Evolutionary conservation across 306 rosid species (phyloP), one percentile per base, ranked within the genome.

Genomic region (Inga oerstediana): DNA sequence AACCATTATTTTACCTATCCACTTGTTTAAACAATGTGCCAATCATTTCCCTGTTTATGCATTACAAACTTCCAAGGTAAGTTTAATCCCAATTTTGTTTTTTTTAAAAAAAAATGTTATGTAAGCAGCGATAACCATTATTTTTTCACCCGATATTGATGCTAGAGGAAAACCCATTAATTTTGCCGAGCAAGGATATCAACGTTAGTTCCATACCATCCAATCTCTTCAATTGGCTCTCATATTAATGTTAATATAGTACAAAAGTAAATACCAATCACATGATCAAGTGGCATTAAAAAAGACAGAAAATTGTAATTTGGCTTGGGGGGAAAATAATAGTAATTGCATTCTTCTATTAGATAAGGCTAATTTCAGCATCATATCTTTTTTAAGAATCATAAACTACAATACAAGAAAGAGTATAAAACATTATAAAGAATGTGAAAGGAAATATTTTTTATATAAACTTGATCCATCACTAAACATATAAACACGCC

Each of bases 51-150:
- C 41, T 30, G 8, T 62, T 27, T 56, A 70, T 70, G 39, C 65
- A 44, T 30, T 48, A 59, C 86, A 83, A 84, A 86, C 85, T 88
- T 88, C 73, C 80, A 82, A 79, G 61, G 67, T 64, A 85, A 88
- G 86, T 78, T 85, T 83, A 76, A 30, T 64, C 69, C 69, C 69
- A 24, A 11, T 13, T 12, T 27, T 27, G 30, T 27, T 64, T 14
- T 22, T 0, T 0, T 2, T 4, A 22, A n/a, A n/a, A 66, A 52
- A 84, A 78, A 81, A 81, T 45, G 80, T 78, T 19, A 72, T 64
- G 59, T 59, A 27, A 64, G 61, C 44, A 72, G 46, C 79, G 22
- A 14, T 39, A 35, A 27, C 30, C 35, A 66, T 69, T 58, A 10
- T 81, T 87, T 39, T 76, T 46, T 66, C 58, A 17, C 81, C 58